Evolutionary conservation across 495 filamentous ascomycete genomes (phyloP).

Genomic region (Penicillium flavigenum): DNA sequence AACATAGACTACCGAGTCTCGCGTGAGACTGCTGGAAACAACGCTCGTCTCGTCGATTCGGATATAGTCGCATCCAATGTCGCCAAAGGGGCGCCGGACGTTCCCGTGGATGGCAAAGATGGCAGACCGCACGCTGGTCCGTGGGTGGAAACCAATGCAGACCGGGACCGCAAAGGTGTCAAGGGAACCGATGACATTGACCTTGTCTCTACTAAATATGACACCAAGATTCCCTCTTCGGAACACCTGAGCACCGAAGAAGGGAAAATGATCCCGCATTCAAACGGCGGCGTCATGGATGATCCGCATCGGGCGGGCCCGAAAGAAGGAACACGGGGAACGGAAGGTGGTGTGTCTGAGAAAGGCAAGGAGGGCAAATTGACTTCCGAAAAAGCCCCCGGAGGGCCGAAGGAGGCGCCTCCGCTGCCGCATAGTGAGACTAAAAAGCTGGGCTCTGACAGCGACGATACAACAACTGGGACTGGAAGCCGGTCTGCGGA

Average conservation of each 20-base stretch:
- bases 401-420: slow-evolving; percentile 79
- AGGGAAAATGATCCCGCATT: slow-evolving; percentile 69
- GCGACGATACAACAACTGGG: slow-evolving; percentile 26
- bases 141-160: slow-evolving; percentile 68
- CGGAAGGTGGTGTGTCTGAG: slow-evolving; percentile 80
- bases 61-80: slow-evolving; percentile 26
- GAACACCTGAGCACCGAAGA: slow-evolving; percentile 48
- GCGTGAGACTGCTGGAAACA: slow-evolving; percentile 18
- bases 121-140: slow-evolving; percentile 93
- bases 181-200: slow-evolving; percentile 30
- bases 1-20: slow-evolving; percentile 12
- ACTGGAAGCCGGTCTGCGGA: slow-evolving; percentile 23
- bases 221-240: slow-evolving; percentile 34
- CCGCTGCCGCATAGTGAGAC: slow-evolving; percentile 78
- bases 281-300: slow-evolving; percentile 89
- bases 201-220: slow-evolving; percentile 20
- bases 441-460: slow-evolving; percentile 50
- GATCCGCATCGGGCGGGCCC: slow-evolving; percentile 70
- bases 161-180: slow-evolving; percentile 57
- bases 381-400: slow-evolving; percentile 71
- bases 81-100: slow-evolving; percentile 71
- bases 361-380: slow-evolving; percentile 71
- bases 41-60: slow-evolving; percentile 21
- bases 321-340: slow-evolving; percentile 82
- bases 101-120: slow-evolving; percentile 92